Conservation (phyloP, 345 rosid genomes). For the Ricinus communis region DNA sequence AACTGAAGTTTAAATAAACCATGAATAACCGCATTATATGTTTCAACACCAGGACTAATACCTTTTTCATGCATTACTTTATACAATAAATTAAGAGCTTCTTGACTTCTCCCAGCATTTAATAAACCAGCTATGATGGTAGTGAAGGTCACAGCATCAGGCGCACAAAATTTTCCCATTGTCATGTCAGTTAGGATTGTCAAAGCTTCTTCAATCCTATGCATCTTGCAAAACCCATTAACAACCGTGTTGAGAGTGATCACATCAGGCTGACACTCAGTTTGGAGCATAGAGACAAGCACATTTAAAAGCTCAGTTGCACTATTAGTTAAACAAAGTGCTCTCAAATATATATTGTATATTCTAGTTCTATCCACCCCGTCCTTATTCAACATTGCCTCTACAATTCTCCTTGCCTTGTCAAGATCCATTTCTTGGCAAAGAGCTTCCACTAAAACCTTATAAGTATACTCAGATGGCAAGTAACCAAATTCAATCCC, state of each 20-base stretch:
- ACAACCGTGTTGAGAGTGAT: constrained; percentile 75
- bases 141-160: constrained; percentile 75
- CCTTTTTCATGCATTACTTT: constrained; percentile 51
- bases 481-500: constrained; percentile 58
- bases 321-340: constrained; percentile 55
- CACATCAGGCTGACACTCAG: constrained; percentile 65
- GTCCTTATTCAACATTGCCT: constrained; percentile 56
- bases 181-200: constrained; percentile 72
- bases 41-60: constrained; percentile 55
- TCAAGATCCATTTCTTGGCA: constrained; percentile 51
- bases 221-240: constrained; percentile 79
- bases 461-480: constrained; percentile 74
- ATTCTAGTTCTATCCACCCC: constrained; percentile 58
- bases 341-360: constrained; percentile 70
- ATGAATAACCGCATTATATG: constrained; percentile 67
- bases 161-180: constrained; percentile 65
- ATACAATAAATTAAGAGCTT: constrained; percentile 53
- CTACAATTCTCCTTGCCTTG: constrained; percentile 59
- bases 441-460: constrained; percentile 65
- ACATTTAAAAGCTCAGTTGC: constrained; percentile 67
- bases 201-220: constrained; percentile 67
- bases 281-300: constrained; percentile 76
- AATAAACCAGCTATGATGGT: constrained; percentile 62
- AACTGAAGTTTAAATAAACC: constrained; percentile 54
- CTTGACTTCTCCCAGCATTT: constrained; percentile 52